Conservation (phyloP, 306 rosid genomes). For the Castanopsis chinensis region DNA sequence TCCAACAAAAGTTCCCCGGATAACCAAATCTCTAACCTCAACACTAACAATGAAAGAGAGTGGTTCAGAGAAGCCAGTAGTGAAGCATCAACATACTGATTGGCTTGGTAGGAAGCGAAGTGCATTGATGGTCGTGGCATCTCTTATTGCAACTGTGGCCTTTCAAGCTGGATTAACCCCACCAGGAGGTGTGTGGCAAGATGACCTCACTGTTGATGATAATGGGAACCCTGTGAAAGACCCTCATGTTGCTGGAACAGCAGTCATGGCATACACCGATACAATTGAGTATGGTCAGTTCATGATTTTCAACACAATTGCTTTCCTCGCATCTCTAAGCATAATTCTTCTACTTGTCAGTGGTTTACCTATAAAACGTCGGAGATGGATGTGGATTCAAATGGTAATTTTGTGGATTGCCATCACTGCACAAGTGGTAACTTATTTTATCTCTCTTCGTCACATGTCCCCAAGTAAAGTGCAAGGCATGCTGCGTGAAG, state of each 20-base stretch:
- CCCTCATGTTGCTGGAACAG: conserved; percentile 26
- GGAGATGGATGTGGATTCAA: conserved; percentile 31
- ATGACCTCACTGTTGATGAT: conserved; percentile 11
- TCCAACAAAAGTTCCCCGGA: neutral
- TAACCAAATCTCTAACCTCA: neutral
- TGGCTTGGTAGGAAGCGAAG: conserved; percentile 33
- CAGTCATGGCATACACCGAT: conserved; percentile 21
- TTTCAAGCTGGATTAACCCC: conserved; percentile 29
- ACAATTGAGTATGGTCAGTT: neutral
- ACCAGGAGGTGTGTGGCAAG: conserved; percentile 37
- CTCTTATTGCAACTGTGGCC: conserved; percentile 32
- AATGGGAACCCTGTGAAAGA: conserved; percentile 11
- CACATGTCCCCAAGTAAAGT: conserved; percentile 12
- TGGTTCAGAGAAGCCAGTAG: conserved; percentile 9
- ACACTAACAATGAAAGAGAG: conserved; percentile 10
- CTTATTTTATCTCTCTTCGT: conserved; percentile 15
- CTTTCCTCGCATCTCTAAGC: conserved; percentile 30
- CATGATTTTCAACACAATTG: conserved; percentile 25
- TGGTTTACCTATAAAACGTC: conserved; percentile 25
- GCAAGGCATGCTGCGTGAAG: neutral
- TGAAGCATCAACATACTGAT: conserved; percentile 1
- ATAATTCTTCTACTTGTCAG: conserved; percentile 30
- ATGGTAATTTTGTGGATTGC: conserved; percentile 37
- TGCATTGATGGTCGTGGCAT: conserved; percentile 32
- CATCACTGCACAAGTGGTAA: conserved; percentile 14